Evolutionary conservation across 805 yeast species (phyloP), one percentile per base, ranked within the genome.

Genomic region (Cyberlindnera xylosilytica): DNA sequence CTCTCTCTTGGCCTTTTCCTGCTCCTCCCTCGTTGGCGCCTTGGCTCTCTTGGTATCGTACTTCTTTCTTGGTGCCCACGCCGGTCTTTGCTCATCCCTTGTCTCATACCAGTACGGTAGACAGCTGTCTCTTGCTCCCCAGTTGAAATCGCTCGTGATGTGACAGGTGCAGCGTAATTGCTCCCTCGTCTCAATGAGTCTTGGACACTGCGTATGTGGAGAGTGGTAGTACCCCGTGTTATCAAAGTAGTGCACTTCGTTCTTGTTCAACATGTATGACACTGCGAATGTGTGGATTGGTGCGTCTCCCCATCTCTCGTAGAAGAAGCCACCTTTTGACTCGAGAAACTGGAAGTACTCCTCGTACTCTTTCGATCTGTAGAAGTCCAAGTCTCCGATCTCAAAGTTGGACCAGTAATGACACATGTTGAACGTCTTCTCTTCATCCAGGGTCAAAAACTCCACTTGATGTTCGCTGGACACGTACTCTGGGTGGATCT

Each of bases 301-400:
- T 0, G 95, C 96, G 64, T 87, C 96, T 17, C 96, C 96, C 95
- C 96, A 87, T 51, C 96, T 72, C 65, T 87, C 93, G 58, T 85
- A 84, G 61, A 78, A 86, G 60, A 86, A 86, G 1, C 95, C 95
- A 44, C 95, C 95, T 3, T 75, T 60, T 36, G 62, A 46, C 58
- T 86, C 95, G 34, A 86, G 66, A 57, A 66, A 66, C 18, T 83
- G 68, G 58, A 85, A 85, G 63, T 74, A 83, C 8, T 72, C 68
- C 34, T 70, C 67, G 63, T 83, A 85, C 17, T 73, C 69, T 28
- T 70, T 61, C 0, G 78, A 67, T 50, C 88, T 68, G 76, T 81
- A 81, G 47, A 85, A 76, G 39, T 80, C 82, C 57, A 85, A 68
- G 45, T 82, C 83, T 2, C 85, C 93, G 41, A 85, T 68, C 65